Percentiles rank a stretch among this genome's conserved stretches.
phyloP scores from a whole-genome alignment of 2,329 filamentous ascomycete species.

The Paecilomyces sp. region DNA sequence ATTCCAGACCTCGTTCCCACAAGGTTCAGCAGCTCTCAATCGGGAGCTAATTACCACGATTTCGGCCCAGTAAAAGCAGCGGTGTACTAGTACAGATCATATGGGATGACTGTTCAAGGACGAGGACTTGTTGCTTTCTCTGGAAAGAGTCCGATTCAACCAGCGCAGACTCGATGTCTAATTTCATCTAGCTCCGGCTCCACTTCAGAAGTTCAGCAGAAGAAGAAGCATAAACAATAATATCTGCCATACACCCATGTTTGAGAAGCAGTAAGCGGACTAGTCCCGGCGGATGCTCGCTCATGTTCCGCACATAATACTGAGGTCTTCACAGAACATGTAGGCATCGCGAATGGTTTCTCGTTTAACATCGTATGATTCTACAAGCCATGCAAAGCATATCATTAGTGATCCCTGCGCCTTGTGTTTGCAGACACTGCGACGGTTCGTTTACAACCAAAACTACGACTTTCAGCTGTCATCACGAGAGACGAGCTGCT shows the following conservation, averaged over 20 bases:
- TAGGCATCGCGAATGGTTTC: not conserved
- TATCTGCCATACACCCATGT: not conserved
- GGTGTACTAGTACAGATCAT: not conserved
- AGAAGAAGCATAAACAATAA: not conserved
- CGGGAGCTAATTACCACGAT: not conserved
- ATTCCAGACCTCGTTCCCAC: not conserved
- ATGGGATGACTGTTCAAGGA: not conserved
- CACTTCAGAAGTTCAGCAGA: not conserved
- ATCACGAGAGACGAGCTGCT: not conserved
- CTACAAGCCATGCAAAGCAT: not conserved
- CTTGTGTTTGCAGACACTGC: not conserved
- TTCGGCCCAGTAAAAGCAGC: not conserved
- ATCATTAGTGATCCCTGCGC: not conserved
- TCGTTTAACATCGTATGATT: not conserved
- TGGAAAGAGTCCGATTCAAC: not conserved
- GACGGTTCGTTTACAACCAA: too few species aligned
- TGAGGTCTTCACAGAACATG: too few species aligned
- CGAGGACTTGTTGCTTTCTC: not conserved
- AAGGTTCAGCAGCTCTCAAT: not conserved
- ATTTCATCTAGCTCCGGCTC: not conserved
- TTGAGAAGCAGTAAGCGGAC: not conserved
- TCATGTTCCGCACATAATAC: too few species aligned
- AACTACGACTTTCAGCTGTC: not conserved
- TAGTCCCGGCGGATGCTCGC: not conserved
- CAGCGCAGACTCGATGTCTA: not conserved